phyloP scores from a whole-genome alignment of 2,329 filamentous ascomycete genomes.

The Fusarium tuaranense region DNA sequence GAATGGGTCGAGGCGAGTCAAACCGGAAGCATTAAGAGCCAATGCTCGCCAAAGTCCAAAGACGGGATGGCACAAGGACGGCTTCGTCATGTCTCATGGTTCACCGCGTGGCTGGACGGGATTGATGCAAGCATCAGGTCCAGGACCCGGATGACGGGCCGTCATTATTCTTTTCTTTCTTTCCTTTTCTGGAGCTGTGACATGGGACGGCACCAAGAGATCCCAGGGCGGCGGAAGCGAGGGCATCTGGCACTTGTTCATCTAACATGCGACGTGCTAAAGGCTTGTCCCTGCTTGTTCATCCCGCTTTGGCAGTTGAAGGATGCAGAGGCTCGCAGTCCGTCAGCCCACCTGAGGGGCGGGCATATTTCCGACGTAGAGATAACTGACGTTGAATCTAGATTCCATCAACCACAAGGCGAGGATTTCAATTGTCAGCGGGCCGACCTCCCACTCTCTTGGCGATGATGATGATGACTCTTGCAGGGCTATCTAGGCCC shows the following conservation, averaged over 20 bases:
- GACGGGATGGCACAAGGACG: slow-evolving; percentile 11
- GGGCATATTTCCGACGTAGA: slow-evolving; percentile 28
- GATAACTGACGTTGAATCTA: slow-evolving; percentile 38
- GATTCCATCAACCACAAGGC: slow-evolving; percentile 46
- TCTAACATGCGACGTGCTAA: slow-evolving; percentile 43
- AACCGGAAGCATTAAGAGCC: neutral
- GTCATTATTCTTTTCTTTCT: neutral
- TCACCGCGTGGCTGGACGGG: slow-evolving; percentile 2
- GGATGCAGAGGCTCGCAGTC: slow-evolving; percentile 17
- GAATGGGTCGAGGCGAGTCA: slow-evolving; percentile 16
- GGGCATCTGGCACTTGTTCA: slow-evolving; percentile 27
- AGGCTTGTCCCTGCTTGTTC: slow-evolving; percentile 25
- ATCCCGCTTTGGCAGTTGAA: slow-evolving; percentile 16
- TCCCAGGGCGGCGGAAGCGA: slow-evolving; percentile 36
- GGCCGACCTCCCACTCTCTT: slow-evolving; percentile 29
- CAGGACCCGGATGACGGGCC: slow-evolving; percentile 16
- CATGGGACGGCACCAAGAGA: slow-evolving; percentile 22
- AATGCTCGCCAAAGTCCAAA: slow-evolving; percentile 4
- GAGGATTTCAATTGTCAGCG: slow-evolving; percentile 38
- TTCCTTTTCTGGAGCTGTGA: slow-evolving; percentile 32
- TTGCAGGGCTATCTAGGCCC: slow-evolving; percentile 21
- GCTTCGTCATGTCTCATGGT: slow-evolving; percentile 5
- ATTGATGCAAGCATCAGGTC: slow-evolving; percentile 33
- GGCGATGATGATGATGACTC: slow-evolving; percentile 37
- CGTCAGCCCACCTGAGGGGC: slow-evolving; percentile 19